Percentiles rank a stretch among this genome's conserved stretches.
Conservation (phyloP, 352 stramenopile genomes). For the Nothophytophthora sp. region DNA sequence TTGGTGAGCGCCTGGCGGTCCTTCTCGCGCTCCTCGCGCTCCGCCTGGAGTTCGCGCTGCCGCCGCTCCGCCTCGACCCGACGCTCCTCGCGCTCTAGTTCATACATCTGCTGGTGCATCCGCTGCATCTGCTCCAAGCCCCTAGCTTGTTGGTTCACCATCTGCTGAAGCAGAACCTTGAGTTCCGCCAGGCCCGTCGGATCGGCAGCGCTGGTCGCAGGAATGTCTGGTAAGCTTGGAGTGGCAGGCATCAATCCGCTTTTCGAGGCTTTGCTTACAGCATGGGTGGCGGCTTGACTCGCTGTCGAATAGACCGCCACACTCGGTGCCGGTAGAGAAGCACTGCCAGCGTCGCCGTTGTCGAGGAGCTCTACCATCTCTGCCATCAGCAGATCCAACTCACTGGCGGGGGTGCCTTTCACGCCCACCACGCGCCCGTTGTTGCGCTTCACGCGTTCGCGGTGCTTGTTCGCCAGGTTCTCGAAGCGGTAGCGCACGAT, state of each 20-base stretch:
- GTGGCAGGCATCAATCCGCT: not conserved
- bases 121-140: conserved; percentile 24
- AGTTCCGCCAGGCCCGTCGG: conserved; percentile 22
- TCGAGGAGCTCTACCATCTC: conserved; percentile 31
- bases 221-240: conserved; percentile 5
- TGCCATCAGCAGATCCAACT: conserved; percentile 37
- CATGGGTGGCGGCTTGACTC: not conserved
- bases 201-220: not conserved
- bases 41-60: conserved; percentile 19
- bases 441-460: conserved; percentile 31
- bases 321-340: conserved; percentile 24
- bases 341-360: conserved; percentile 23
- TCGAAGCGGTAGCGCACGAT: conserved; percentile 41
- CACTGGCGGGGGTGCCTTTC: conserved; percentile 24
- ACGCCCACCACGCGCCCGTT: conserved; percentile 26
- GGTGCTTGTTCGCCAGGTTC: conserved; percentile 33
- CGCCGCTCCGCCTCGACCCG: conserved; percentile 24
- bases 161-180: conserved; percentile 25
- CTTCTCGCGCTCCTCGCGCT: conserved; percentile 35
- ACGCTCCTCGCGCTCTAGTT: conserved; percentile 24
- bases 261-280: not conserved
- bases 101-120: conserved; percentile 15
- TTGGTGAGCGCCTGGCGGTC: conserved; percentile 27
- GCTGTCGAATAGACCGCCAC: conserved; percentile 10
- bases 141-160: conserved; percentile 29